Conservation (phyloP, 768 basidiomycete species). For the Hypholoma fasciculare region DNA sequence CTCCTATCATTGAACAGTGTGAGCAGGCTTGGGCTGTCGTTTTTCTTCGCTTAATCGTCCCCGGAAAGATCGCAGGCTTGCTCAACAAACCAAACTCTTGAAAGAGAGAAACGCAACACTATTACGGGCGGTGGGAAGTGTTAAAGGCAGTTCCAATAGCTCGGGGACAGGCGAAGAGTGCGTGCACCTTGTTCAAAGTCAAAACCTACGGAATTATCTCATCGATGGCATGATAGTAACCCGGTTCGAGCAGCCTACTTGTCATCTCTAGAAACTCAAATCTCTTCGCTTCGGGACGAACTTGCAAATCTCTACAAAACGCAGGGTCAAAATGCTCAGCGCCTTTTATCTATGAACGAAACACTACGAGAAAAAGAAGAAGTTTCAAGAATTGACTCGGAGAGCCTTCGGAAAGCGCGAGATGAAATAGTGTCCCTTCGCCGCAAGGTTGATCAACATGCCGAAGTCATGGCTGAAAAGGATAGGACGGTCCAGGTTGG, state of each 20-base stretch:
- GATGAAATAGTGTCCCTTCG: constrained; percentile 73
- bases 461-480: constrained; percentile 85
- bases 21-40: constrained; percentile 28
- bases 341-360: constrained; percentile 92
- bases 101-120: constrained; percentile 92
- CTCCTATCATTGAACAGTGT: constrained; percentile 93
- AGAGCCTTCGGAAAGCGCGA: constrained; percentile 71
- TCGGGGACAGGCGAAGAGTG: constrained; percentile 76
- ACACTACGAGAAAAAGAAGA: constrained; percentile 94
- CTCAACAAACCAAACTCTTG: constrained; percentile 87
- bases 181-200: constrained; percentile 21
- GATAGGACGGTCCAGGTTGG: constrained; percentile 86
- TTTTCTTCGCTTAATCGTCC: constrained; percentile 8
- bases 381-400: constrained; percentile 74
- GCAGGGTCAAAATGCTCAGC: constrained; percentile 93
- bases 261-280: constrained; percentile 89
- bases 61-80: constrained; percentile 79
- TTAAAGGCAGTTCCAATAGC: constrained; percentile 61
- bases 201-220: constrained; percentile 11
- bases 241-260: constrained; percentile 88
- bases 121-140: constrained; percentile 78
- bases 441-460: constrained; percentile 81
- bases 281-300: constrained; percentile 89
- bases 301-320: constrained; percentile 95
- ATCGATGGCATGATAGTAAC: constrained; percentile 49